These are phyloP conservation scores for Hyphopichia fennica DNA, from an alignment of 1,139 yeast species.

Conservation along the genomic window DNA sequence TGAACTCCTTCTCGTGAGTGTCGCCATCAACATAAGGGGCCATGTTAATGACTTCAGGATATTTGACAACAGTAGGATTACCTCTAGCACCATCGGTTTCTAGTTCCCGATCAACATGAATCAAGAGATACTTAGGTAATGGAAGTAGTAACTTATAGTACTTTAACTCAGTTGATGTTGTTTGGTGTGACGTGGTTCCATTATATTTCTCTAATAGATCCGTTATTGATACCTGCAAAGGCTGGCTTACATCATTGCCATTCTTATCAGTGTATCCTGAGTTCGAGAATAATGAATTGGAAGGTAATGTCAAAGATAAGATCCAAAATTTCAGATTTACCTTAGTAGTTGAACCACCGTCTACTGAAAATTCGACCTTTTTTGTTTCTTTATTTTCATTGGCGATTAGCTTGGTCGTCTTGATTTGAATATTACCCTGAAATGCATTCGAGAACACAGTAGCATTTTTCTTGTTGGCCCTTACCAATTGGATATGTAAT, in stretches of 20 bases:
- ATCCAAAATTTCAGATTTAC: constrained; percentile 53
- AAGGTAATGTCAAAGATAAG: constrained; percentile 59
- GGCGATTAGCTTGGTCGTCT: constrained; percentile 19
- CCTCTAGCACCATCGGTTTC: constrained; percentile 33
- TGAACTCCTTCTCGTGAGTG: constrained; percentile 10
- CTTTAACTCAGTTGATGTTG: constrained; percentile 20
- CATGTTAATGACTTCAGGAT: constrained; percentile 49
- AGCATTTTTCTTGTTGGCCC: constrained; percentile 13
- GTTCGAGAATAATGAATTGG: constrained; percentile 53
- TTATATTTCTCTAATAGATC: constrained; percentile 49
- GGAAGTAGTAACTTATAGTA: constrained; percentile 38
- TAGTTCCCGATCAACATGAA: constrained; percentile 57
- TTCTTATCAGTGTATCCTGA: constrained; percentile 20
- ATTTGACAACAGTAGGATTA: constrained; percentile 67
- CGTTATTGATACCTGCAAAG: constrained; percentile 55
- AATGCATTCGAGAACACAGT: constrained; percentile 25
- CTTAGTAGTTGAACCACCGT: constrained; percentile 12
- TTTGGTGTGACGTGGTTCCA: constrained; percentile 20
- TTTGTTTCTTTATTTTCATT: constrained; percentile 17
- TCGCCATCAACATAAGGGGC: constrained; percentile 24
- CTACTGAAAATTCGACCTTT: constrained; percentile 21
- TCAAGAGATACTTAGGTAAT: constrained; percentile 53
- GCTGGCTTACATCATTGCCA: constrained; percentile 23
- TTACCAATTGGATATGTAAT: constrained; percentile 37
- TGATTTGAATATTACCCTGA: constrained; percentile 54